Conservation (phyloP, 192 early-diverging fungal species). For the Entomortierella lignicola region DNA sequence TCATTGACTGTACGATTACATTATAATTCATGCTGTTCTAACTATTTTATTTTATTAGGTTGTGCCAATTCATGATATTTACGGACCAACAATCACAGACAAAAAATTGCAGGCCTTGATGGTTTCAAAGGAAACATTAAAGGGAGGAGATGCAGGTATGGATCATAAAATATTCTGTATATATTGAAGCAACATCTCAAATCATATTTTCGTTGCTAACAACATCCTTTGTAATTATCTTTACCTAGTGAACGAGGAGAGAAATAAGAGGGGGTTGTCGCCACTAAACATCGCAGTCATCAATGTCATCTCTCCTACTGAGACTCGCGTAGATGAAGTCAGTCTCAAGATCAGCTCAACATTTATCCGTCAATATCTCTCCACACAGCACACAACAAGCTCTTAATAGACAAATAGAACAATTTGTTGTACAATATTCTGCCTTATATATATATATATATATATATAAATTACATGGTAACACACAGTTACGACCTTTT, state of each 20-base stretch:
- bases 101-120: conserved; percentile 81
- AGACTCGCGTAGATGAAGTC: conserved; percentile 45
- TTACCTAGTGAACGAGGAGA: conserved; percentile 79
- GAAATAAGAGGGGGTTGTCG: conserved; percentile 63
- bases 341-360: conserved; percentile 84
- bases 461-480: no score
- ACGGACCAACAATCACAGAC: conserved; percentile 87
- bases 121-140: conserved; percentile 83
- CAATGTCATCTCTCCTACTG: conserved; percentile 69
- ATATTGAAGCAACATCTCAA: background rate
- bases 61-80: conserved; percentile 82
- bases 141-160: conserved; percentile 78
- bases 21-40: background rate
- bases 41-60: conserved; percentile 43
- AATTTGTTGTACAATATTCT: no score
- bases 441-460: no score
- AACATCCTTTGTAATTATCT: background rate
- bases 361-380: conserved; percentile 72
- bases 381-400: conserved; percentile 7
- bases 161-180: no score
- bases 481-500: no score
- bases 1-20: no score
- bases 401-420: background rate
- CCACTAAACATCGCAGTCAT: conserved; percentile 77
- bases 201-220: no score